A percentile compares a stretch with the other conserved stretches of the same genome.
phyloP scores from a whole-genome alignment of 345 rosid genomes.

The Eucalyptus albens region DNA sequence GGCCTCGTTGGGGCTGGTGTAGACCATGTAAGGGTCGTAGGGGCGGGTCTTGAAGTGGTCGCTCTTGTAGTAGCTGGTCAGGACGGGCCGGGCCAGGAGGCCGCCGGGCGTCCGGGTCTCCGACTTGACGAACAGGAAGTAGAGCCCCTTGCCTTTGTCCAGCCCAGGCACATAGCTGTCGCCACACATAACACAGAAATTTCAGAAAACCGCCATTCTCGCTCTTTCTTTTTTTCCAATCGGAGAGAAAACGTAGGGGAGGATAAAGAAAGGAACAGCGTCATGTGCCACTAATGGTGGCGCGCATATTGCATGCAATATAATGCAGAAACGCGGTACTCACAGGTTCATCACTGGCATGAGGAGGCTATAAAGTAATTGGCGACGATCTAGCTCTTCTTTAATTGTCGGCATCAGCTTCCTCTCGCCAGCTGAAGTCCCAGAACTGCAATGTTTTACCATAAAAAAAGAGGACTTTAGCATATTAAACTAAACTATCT shows the following conservation, averaged over 20 bases:
- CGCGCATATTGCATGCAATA: neutral
- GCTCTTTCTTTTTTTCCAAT: neutral
- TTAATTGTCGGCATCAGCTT: conserved; percentile 89
- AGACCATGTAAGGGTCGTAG: conserved; percentile 69
- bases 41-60: conserved; percentile 83
- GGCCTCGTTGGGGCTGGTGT: conserved; percentile 92
- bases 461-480: neutral
- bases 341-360: conserved; percentile 99
- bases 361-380: conserved; percentile 75
- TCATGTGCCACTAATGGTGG: neutral
- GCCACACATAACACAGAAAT: neutral
- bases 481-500: neutral
- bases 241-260: neutral
- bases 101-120: conserved; percentile 92
- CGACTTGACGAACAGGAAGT: conserved; percentile 78
- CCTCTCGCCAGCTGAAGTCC: conserved; percentile 98
- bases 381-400: conserved; percentile 92
- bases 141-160: conserved; percentile 88
- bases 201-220: neutral
- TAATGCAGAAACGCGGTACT: neutral
- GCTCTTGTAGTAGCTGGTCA: conserved; percentile 95
- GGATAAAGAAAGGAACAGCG: neutral
- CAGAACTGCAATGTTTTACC: conserved; percentile 43
- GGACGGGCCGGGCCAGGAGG: conserved; percentile 74
- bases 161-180: conserved; percentile 75